Conservation (phyloP, 2,329 filamentous ascomycete genomes). For the Septoria linicola region DNA sequence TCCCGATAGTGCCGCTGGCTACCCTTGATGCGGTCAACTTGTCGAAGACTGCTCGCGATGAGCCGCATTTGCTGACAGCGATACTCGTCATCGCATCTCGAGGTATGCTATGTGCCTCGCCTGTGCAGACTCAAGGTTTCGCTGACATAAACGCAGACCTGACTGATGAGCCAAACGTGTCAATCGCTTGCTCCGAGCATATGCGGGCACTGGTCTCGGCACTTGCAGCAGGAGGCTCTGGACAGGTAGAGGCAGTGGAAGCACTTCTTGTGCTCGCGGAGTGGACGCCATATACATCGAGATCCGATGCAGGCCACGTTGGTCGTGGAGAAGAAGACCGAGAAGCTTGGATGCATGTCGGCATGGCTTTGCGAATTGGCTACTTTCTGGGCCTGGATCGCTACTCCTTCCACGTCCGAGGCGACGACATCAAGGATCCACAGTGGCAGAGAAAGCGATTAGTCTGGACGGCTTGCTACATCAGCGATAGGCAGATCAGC, state of each 20-base stretch:
- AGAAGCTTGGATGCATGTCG: conserved; percentile 75
- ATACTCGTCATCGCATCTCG: conserved; percentile 70
- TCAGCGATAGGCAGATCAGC: conserved; percentile 66
- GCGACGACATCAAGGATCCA: conserved; percentile 58
- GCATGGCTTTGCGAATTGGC: conserved; percentile 65
- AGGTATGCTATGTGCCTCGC: conserved; percentile 10
- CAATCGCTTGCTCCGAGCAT: conserved; percentile 65
- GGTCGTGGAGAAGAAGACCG: conserved; percentile 72
- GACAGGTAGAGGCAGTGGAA: conserved; percentile 69
- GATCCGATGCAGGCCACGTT: conserved; percentile 60
- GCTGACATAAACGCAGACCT: conserved; percentile 48
- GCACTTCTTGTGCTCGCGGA: conserved; percentile 68
- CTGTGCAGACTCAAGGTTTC: not conserved
- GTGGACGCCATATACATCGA: conserved; percentile 67
- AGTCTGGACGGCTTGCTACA: conserved; percentile 68
- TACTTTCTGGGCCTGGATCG: conserved; percentile 70
- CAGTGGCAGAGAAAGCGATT: conserved; percentile 63
- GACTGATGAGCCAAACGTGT: conserved; percentile 61
- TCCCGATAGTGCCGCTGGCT: conserved; percentile 63
- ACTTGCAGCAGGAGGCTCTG: conserved; percentile 65
- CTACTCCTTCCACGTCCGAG: conserved; percentile 61
- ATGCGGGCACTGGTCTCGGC: conserved; percentile 69
- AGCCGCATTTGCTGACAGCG: conserved; percentile 67
- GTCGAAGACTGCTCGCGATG: conserved; percentile 57
- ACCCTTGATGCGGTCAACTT: conserved; percentile 58